These are phyloP conservation scores for Flaveria linearis DNA, from an alignment of 129 eudicot genomes.

Conservation along the genomic window DNA sequence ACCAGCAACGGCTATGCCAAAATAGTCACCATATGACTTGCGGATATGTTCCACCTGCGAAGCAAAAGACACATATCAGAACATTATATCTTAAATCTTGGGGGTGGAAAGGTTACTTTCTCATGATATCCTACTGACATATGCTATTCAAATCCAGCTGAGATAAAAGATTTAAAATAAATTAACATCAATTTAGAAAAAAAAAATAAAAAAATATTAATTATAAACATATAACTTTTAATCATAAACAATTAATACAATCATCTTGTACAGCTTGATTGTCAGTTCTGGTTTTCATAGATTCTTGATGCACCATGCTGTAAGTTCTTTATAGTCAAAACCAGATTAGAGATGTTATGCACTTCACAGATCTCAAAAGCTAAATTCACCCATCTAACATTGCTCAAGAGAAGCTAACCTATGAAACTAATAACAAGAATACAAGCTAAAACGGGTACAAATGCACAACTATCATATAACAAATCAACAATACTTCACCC, in stretches of 20 bases:
- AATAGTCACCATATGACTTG: constrained; percentile 77
- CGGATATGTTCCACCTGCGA: constrained; percentile 88
- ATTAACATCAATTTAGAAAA: background rate
- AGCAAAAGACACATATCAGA: constrained; percentile 11
- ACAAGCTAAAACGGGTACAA: background rate
- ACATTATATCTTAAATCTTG: constrained; percentile 10
- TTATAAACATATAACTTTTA: background rate
- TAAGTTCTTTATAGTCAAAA: constrained; percentile 6
- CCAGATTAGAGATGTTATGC: background rate
- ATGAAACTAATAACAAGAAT: background rate
- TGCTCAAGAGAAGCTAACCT: constrained; percentile 3
- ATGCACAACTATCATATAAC: background rate
- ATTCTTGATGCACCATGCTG: background rate
- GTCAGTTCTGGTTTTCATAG: background rate
- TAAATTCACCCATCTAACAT: constrained; percentile 22
- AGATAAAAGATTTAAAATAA: background rate
- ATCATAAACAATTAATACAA: background rate
- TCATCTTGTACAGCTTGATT: background rate
- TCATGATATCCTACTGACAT: background rate
- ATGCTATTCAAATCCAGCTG: constrained; percentile 11
- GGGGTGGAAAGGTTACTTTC: background rate
- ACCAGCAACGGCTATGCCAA: constrained; percentile 98
- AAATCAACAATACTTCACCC: background rate
- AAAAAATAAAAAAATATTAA: background rate
- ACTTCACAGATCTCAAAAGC: constrained; percentile 4